Conservation (phyloP, 768 basidiomycete species). For the Calocybe cyanea region DNA sequence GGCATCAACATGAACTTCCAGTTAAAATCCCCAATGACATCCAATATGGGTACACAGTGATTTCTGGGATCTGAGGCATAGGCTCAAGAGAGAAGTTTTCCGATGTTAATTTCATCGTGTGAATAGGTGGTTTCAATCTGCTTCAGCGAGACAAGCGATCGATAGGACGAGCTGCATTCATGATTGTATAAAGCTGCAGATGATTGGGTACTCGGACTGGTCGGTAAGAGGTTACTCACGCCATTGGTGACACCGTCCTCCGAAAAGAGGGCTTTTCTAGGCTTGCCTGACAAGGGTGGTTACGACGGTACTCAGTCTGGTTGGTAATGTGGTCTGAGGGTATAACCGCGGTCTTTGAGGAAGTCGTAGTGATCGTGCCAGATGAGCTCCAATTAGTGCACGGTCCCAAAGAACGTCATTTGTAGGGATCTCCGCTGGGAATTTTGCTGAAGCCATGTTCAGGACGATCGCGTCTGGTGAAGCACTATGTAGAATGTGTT, state of each 20-base stretch:
- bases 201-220: background rate
- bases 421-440: too few species aligned
- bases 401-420: too few species aligned
- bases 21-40: constrained; percentile 10
- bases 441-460: too few species aligned
- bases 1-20: constrained; percentile 22
- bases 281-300: background rate
- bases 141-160: constrained; percentile 25
- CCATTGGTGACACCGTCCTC: background rate
- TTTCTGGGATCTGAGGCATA: constrained; percentile 20
- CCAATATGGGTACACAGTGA: constrained; percentile 26
- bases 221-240: background rate
- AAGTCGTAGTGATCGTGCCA: background rate
- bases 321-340: background rate
- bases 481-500: too few species aligned
- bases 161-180: constrained; percentile 13
- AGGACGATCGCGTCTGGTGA: too few species aligned
- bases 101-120: constrained; percentile 26
- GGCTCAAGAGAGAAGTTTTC: constrained; percentile 15
- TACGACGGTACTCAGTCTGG: constrained; percentile 1
- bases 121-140: constrained; percentile 3
- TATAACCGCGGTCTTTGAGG: constrained; percentile 1
- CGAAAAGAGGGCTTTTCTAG: background rate
- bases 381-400: background rate
- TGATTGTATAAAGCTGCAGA: constrained; percentile 23